These are phyloP conservation scores for Dioscorea alata DNA, from an alignment of 106 monocot species.

Conservation along the genomic window DNA sequence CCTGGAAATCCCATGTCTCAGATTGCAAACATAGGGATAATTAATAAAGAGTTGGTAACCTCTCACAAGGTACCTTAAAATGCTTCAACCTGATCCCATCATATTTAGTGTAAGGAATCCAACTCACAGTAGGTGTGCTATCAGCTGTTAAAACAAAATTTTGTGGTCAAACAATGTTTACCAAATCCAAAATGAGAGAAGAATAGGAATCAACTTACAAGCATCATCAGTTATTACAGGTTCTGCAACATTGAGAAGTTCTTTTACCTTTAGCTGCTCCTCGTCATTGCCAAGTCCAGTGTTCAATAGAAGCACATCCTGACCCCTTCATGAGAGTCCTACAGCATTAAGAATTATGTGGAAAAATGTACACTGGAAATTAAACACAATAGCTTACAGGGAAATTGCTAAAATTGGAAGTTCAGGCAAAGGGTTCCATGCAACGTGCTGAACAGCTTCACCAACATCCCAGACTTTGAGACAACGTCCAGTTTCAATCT, in stretches of 20 bases:
- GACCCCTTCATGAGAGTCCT: slow-evolving; percentile 43
- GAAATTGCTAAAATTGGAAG: slow-evolving; percentile 70
- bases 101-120: slow-evolving; percentile 60
- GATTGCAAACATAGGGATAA: too few species aligned
- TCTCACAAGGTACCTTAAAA: slow-evolving; percentile 49
- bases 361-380: background rate
- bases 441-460: slow-evolving; percentile 60
- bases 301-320: slow-evolving; percentile 86
- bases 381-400: slow-evolving; percentile 36
- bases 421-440: slow-evolving; percentile 87
- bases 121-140: slow-evolving; percentile 49
- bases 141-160: slow-evolving; percentile 19
- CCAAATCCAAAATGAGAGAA: slow-evolving; percentile 2
- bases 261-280: slow-evolving; percentile 46
- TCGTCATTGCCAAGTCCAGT: slow-evolving; percentile 77
- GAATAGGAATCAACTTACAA: slow-evolving; percentile 27
- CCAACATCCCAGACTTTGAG: slow-evolving; percentile 80
- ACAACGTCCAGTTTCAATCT: slow-evolving; percentile 84
- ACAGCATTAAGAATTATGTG: too few species aligned
- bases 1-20: too few species aligned
- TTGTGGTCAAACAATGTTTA: too few species aligned
- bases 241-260: slow-evolving; percentile 46
- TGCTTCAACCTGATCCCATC: slow-evolving; percentile 76
- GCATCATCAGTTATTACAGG: slow-evolving; percentile 25
- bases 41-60: too few species aligned